Evolutionary conservation across 2,329 filamentous ascomycete genomes (phyloP), one percentile per base, ranked within the genome.

Genomic region (Zalaria obscura): DNA sequence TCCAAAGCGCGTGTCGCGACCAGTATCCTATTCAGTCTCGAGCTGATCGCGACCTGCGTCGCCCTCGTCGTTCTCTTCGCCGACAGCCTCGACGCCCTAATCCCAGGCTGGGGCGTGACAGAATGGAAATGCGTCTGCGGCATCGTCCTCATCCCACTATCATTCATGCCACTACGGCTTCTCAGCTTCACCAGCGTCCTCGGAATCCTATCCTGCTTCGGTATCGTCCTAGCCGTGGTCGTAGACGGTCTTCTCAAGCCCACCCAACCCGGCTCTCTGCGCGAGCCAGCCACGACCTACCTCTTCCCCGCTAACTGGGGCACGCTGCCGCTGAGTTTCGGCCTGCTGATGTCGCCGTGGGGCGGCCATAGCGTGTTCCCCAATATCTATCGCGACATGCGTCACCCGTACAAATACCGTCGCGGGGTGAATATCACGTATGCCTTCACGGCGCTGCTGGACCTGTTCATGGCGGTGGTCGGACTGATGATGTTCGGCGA

Each of bases 401-500:
- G 80, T 40, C 80, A 94, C 55, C 86, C 87, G 0, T 76, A 84
- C 56, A 91, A 88, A 57, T 94, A 91, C 62, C 66, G 65, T 26
- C 71, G 74, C 51, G 84, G 79, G 33, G 72, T 95, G 42, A 78
- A 80, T 55, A 71, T 81, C 45, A 93, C 88, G 1, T 95, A 93
- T 60, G 70, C 76, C 25, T 93, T 93, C 59, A 93, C 86, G 76
- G 89, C 85, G 58, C 56, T 84, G 18, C 72, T 96, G 8, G 89
- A 96, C 58, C 71, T 80, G 26, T 73, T 78, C 36, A 87, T 93
- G 56, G 88, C 86, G 26, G 73, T 91, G 36, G 75, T 83, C 7
- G 89, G 91, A 33, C 74, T 91, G 44, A 71, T 95, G 48, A 96
- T 98, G 89, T 98, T 95, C 59, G 89, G 89, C 46, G 83, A 93